A percentile compares a stretch with the other conserved stretches of the same genome.
Evolutionary conservation across 1,139 yeast species (phyloP).

Genomic region (Scheffersomyces segobiensis): DNA sequence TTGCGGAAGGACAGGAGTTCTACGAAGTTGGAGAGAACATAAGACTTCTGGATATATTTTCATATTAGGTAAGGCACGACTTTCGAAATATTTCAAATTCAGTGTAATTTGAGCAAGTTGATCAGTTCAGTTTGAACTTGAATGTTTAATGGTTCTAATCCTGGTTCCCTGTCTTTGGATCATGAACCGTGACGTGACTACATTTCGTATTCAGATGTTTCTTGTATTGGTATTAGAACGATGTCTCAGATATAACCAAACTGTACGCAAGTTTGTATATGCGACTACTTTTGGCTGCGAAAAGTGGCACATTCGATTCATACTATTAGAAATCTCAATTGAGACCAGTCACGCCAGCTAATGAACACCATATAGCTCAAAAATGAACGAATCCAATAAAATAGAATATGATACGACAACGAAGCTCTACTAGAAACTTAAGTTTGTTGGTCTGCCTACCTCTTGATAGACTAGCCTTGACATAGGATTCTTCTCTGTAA

Average conservation of each 20-base stretch:
- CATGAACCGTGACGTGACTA: neutral
- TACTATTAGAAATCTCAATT: too few relatives aligned
- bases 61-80: neutral
- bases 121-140: neutral
- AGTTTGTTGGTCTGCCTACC: too few relatives aligned
- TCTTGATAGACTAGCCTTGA: too few relatives aligned
- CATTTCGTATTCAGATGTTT: neutral
- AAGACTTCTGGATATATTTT: neutral
- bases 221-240: neutral
- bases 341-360: too few relatives aligned
- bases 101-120: neutral
- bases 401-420: too few relatives aligned
- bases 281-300: neutral
- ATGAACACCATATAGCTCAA: too few relatives aligned
- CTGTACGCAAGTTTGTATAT: neutral
- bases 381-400: too few relatives aligned
- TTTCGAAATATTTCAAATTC: neutral
- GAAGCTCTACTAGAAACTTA: too few relatives aligned
- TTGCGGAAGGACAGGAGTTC: neutral
- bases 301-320: neutral
- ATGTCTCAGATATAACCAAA: neutral
- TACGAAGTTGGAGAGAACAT: neutral
- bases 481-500: too few relatives aligned
- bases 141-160: neutral
- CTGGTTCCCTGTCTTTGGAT: neutral